Base-by-base conservation (phyloP, 1,284 basidiomycete genomes). In the Marasmius tenuissimus region DNA sequence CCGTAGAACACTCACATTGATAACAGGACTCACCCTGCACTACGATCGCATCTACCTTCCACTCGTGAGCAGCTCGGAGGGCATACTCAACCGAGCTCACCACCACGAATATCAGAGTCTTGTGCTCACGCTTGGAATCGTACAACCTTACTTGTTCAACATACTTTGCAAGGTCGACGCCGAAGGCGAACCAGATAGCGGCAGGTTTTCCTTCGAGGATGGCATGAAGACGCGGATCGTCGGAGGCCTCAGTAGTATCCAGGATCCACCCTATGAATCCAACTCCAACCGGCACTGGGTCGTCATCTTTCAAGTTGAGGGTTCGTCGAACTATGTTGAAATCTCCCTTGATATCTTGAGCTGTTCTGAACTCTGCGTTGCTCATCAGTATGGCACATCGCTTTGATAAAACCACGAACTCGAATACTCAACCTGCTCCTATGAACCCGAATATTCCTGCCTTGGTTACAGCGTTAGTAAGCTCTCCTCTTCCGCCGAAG, bases 371-470 rank as follows among this genome's bases (percentile, higher is more conserved):
- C 14, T 47, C 60, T 61, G 37, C 11, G 27, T 11, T 14, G 14
- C 14, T 45, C 48, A 12, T 51, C 9, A 27, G 14, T 5, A 54
- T 34, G 12, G 20, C 18, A 33, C 18, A 51, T 22, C 37, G 14
- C 14, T 35, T 14, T 34, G 52, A 37, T 33, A 2, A 4, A 34
- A 27, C 10, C 9, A 35, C 8, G 7, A 14, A n/a, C n/a, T 16
- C 12, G 27, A 12, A 9, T 14, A 8, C 38, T 51, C 12, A 63
- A 72, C 73, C 72, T 57, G 72, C 72, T 14, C 60, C 68, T 14
- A 74, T 58, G 16, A 69, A 66, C 4, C 71, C 71, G 37, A 75
- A 70, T 3, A 65, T 72, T 27, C 73, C 73, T 6, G 68, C 67
- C 11, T 39, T 49, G 42, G 67, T 63, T 35, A 73, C 72, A 16